Evolutionary conservation across 192 early-diverging fungal genomes (phyloP), one percentile per base, ranked within the genome.

Genomic region (Endogone sp.): DNA sequence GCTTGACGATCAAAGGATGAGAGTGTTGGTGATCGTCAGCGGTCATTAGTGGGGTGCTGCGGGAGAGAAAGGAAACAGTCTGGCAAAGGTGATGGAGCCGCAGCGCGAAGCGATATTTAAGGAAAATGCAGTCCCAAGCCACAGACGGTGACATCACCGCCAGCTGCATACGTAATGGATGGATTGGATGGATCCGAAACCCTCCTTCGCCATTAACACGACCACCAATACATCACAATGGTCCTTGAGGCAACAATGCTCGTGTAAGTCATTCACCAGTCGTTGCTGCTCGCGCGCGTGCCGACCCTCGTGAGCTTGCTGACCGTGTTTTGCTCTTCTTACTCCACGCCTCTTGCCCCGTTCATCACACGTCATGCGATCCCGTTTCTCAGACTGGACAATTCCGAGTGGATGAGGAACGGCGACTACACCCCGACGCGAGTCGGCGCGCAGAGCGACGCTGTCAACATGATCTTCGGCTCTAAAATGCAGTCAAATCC

Each of bases 321-420:
- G n/a, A n/a, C n/a, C n/a, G n/a, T n/a, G n/a, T n/a, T n/a, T n/a
- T n/a, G n/a, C n/a, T n/a, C n/a, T n/a, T n/a, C n/a, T n/a, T n/a
- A n/a, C n/a, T n/a, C n/a, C n/a, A n/a, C n/a, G n/a, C n/a, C n/a
- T n/a, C 25, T 65, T 59, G 10, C 10, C 49, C 27, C 25, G n/a
- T 21, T 13, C 29, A 55, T 31, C 64, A 56, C 60, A 25, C 21
- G 3, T 72, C 22, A n/a, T n/a, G n/a, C n/a, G n/a, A n/a, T n/a
- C n/a, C n/a, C n/a, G n/a, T n/a, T n/a, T 28, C 23, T 24, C 63
- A 90, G 87, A 49, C 81, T 93, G 68, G 97, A 99, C 78, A 99
- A 99, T 82, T 98, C 95, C 3, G 97, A 99, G 79, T 99, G 94
- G 94, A 94, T 95, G 90, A 89, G 97, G 74, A 98, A 98, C 73